Conservation (phyloP, 2,329 filamentous ascomycete genomes). For the Drechslera avenae region DNA sequence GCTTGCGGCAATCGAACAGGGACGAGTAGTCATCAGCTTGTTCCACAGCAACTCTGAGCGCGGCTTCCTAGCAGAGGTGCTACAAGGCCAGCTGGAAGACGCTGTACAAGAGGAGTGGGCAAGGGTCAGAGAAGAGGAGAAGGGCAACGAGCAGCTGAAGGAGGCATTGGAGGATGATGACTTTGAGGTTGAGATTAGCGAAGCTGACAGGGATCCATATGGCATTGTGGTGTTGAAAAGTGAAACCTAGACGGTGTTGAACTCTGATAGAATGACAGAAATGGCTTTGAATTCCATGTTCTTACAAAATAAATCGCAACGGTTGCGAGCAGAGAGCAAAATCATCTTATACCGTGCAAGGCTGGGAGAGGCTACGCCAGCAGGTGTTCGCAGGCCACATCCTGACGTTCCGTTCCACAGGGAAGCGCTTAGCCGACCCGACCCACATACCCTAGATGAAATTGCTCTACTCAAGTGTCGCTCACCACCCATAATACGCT, state of each 20-base stretch:
- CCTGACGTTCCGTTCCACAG: too few species aligned
- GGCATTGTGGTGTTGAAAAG: conserved; percentile 60
- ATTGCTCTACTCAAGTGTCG: too few species aligned
- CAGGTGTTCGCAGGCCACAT: too few species aligned
- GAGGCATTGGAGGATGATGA: conserved; percentile 59
- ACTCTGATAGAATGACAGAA: too few species aligned
- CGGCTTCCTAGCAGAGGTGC: conserved; percentile 73
- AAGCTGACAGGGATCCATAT: conserved; percentile 85
- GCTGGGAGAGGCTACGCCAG: not conserved
- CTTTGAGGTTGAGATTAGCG: conserved; percentile 74
- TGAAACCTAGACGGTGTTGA: conserved; percentile 11
- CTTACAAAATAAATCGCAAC: too few species aligned
- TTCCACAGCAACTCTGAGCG: conserved; percentile 96
- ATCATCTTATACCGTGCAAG: not conserved
- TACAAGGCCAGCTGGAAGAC: conserved; percentile 68
- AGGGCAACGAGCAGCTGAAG: conserved; percentile 46
- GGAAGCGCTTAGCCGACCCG: too few species aligned
- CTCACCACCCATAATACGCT: not conserved
- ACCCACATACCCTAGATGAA: too few species aligned
- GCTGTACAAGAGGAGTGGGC: conserved; percentile 64
- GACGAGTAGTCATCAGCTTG: conserved; percentile 79
- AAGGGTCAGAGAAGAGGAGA: conserved; percentile 51
- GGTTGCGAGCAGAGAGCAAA: not conserved
- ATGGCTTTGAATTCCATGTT: too few species aligned
- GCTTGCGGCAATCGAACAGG: conserved; percentile 81